These are phyloP conservation scores for Cyberlindnera mrakii DNA, from an alignment of 805 yeast species.

Conservation along the genomic window DNA sequence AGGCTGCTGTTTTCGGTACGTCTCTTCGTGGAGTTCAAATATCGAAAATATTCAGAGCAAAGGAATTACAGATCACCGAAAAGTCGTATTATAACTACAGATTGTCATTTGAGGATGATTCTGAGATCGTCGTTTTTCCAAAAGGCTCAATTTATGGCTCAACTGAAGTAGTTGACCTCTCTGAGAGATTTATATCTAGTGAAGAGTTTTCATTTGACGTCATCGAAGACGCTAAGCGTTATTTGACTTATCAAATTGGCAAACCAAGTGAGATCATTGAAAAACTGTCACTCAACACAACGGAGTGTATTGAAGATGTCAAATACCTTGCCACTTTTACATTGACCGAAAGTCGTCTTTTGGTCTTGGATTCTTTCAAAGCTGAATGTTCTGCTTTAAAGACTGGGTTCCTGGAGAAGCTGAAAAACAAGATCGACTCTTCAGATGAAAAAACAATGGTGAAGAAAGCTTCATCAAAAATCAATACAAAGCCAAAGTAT, in stretches of 20 bases:
- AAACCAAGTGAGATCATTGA: constrained; percentile 5
- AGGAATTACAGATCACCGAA: constrained; percentile 55
- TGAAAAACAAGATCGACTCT: constrained; percentile 3
- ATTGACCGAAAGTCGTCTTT: constrained; percentile 44
- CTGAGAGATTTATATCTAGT: constrained; percentile 23
- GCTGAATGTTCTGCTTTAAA: constrained; percentile 34
- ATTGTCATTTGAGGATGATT: constrained; percentile 25
- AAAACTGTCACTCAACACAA: constrained; percentile 27
- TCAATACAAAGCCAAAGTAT: constrained; percentile 27
- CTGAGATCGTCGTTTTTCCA: constrained; percentile 36
- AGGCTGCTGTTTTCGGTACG: constrained; percentile 86
- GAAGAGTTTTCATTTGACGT: constrained; percentile 31
- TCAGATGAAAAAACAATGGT: constrained; percentile 12
- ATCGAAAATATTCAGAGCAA: constrained; percentile 61
- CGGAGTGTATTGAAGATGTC: constrained; percentile 34
- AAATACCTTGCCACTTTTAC: constrained; percentile 36
- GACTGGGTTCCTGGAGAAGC: constrained; percentile 14
- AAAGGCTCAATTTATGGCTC: constrained; percentile 37
- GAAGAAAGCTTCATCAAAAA: constrained; percentile 18
- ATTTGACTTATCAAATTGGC: constrained; percentile 19
- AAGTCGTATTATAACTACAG: constrained; percentile 45
- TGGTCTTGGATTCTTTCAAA: constrained; percentile 38
- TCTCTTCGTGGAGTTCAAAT: constrained; percentile 76
- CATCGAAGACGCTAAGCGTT: constrained; percentile 23
- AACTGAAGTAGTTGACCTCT: constrained; percentile 31